These are phyloP conservation scores for Cadophora malorum DNA, from an alignment of 2,329 filamentous ascomycete genomes.

Conservation along the genomic window DNA sequence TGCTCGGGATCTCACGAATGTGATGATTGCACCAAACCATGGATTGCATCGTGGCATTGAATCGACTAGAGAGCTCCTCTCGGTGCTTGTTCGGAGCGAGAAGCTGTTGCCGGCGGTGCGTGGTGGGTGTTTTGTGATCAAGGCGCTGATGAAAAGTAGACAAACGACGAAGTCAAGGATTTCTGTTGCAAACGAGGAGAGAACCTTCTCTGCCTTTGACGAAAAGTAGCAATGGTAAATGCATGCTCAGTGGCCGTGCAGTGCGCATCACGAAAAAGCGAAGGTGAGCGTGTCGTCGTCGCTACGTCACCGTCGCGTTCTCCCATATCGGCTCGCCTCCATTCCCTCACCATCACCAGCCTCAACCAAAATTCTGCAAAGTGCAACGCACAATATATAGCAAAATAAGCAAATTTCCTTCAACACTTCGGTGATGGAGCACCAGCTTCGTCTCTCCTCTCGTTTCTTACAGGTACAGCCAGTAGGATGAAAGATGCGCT, in stretches of 20 bases:
- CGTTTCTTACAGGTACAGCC: background rate
- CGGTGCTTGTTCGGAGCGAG: background rate
- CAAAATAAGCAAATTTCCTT: background rate
- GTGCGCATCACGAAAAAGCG: background rate
- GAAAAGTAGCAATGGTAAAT: background rate
- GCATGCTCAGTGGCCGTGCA: background rate
- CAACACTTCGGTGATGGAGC: conserved; percentile 2
- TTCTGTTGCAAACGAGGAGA: background rate
- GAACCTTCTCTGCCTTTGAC: background rate
- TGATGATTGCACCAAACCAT: no score
- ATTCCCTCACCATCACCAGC: background rate
- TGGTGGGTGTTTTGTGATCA: background rate
- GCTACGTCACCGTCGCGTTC: background rate
- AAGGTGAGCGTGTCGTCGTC: background rate
- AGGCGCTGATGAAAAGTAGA: background rate
- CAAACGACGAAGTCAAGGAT: background rate
- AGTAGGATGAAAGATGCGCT: background rate
- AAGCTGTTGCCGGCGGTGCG: background rate
- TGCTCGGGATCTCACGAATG: no score
- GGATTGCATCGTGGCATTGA: background rate
- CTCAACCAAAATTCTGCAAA: background rate
- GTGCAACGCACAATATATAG: background rate
- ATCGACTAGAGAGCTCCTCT: background rate
- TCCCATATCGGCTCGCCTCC: background rate
- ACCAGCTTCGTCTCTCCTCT: background rate